Evolutionary conservation across 768 basidiomycete genomes (phyloP).

Genomic region (Boletus eberwhitei): DNA sequence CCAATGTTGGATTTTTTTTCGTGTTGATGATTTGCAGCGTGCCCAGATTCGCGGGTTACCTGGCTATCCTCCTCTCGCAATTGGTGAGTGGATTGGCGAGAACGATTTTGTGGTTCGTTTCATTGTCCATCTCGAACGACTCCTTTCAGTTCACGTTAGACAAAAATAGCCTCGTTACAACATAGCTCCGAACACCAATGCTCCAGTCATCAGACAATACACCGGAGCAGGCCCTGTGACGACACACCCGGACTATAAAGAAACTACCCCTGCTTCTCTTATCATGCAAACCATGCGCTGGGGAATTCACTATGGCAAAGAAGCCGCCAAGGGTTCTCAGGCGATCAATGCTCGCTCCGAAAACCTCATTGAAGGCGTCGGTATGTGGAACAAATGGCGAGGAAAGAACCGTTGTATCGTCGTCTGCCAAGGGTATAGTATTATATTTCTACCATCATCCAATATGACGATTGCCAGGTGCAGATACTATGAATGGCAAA

Average conservation of each 20-base stretch:
- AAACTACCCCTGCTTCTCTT: constrained; percentile 27
- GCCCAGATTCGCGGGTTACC: constrained; percentile 36
- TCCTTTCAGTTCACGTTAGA: neutral
- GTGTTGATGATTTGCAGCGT: constrained; percentile 12
- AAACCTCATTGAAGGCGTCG: constrained; percentile 66
- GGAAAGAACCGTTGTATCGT: constrained; percentile 84
- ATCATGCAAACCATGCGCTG: constrained; percentile 84
- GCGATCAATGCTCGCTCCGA: constrained; percentile 93
- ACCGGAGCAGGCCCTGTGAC: neutral
- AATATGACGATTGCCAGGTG: neutral
- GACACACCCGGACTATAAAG: neutral
- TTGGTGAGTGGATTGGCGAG: constrained; percentile 60
- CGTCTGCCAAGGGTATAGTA: constrained; percentile 64
- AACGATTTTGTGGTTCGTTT: constrained; percentile 49
- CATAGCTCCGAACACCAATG: constrained; percentile 76
- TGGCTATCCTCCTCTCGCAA: constrained; percentile 39
- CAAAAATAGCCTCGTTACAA: constrained; percentile 57
- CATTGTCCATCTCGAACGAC: neutral
- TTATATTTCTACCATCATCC: neutral
- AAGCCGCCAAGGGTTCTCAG: constrained; percentile 50
- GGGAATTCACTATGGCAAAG: constrained; percentile 77
- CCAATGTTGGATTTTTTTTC: neutral
- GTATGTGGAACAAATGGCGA: constrained; percentile 85
- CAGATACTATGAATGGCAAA: constrained; percentile 95
- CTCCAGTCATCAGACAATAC: constrained; percentile 65